Evolutionary conservation across 306 rosid species (phyloP), one percentile per base, ranked within the genome.

Genomic region (Malus sieversii): DNA sequence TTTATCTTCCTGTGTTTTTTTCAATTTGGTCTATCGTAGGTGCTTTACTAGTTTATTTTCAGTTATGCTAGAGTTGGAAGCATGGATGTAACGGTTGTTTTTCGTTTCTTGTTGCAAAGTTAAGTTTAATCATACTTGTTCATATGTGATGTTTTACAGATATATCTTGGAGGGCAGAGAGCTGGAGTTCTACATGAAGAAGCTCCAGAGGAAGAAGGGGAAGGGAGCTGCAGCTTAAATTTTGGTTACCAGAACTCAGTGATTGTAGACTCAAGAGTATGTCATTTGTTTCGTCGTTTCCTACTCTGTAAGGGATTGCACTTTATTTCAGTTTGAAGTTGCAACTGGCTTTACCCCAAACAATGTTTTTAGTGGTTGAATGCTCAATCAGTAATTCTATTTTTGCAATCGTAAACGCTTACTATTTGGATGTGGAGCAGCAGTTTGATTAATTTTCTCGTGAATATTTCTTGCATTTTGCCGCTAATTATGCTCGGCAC

Each of bases 191-290:
- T 81, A 81, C 81, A 76, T 71, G 81, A 81, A 81, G 84, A 75
- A 81, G 81, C 55, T 81, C 35, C 84, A 81, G 63, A 72, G 74
- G 48, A 81, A 81, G 81, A 81, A 81, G 81, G 81, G 84, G 68
- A 81, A 76, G 74, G 78, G 78, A 4, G 81, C 66, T 0, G 40
- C 76, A 15, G 74, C 84, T 33, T 81, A 76, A 42, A 55, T 23
- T 76, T 77, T 76, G 66, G 71, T 51, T 66, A 1, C 42, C 15
- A 30, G 70, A 32, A 79, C 64, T 46, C 33, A 4, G 46, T 23
- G 16, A 13, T 44, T 27, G 30, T 60, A 58, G 53, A 30, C 58
- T 10, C 63, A 15, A 15, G 69, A 53, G 46, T 33, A 25, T 72
- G 68, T 51, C 48, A 60, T 51, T 63, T 13, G 46, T 29, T 57